These are phyloP conservation scores for Globisporangium emineosum DNA, from an alignment of 352 stramenopile species.

Conservation along the genomic window DNA sequence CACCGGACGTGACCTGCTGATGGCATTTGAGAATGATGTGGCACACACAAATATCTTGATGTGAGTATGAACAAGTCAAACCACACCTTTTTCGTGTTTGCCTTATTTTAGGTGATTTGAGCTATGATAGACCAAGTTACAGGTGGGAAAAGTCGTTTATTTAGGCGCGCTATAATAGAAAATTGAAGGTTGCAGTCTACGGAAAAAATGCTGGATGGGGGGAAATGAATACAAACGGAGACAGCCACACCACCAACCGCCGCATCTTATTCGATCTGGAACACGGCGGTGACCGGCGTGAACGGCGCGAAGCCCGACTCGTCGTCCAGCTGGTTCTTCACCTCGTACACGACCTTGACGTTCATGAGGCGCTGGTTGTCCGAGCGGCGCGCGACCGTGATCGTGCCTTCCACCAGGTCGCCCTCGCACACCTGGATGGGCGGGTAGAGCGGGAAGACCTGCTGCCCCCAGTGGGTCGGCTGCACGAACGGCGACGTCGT, in stretches of 20 bases:
- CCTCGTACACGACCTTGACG: slow-evolving; percentile 81
- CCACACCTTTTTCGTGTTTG: too few relatives aligned
- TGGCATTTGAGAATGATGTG: neutral
- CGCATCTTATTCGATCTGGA: slow-evolving; percentile 89
- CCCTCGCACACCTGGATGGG: slow-evolving; percentile 82
- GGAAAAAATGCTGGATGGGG: neutral
- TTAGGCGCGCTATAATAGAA: slow-evolving; percentile 11
- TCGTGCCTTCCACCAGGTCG: slow-evolving; percentile 65
- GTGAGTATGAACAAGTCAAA: neutral
- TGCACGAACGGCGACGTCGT: slow-evolving; percentile 90
- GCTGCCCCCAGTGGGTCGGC: slow-evolving; percentile 86
- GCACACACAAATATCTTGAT: neutral
- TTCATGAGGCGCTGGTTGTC: slow-evolving; percentile 90
- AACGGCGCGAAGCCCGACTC: slow-evolving; percentile 36
- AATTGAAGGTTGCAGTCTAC: slow-evolving; percentile 1
- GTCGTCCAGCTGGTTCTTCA: slow-evolving; percentile 62
- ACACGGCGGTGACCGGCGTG: slow-evolving; percentile 56
- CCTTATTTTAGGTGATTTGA: too few relatives aligned
- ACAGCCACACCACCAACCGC: too few relatives aligned
- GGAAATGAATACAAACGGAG: slow-evolving; percentile 12
- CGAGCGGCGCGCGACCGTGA: slow-evolving; percentile 68
- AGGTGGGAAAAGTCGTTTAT: neutral
- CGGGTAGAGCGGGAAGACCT: slow-evolving; percentile 83
- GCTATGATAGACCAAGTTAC: too few relatives aligned
- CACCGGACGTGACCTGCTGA: too few relatives aligned